These are phyloP conservation scores for Termitomyces sp. DNA, from an alignment of 1,284 basidiomycete genomes.

Conservation along the genomic window DNA sequence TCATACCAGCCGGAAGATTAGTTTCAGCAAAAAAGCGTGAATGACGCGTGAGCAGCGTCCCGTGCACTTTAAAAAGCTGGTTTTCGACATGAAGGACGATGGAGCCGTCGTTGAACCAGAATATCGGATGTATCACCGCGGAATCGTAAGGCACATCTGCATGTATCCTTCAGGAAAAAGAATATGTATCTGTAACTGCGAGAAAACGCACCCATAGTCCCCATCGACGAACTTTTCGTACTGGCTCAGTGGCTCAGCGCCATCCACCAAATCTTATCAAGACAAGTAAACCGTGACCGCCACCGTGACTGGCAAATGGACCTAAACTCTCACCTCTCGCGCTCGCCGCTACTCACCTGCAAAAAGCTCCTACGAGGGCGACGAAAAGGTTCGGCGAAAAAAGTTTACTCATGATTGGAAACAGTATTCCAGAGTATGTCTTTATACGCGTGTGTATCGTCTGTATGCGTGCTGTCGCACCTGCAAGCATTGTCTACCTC, in stretches of 20 bases:
- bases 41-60: conserved; percentile 45
- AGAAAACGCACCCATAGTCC: not conserved
- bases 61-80: conserved; percentile 49
- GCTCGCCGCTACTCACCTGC: not conserved
- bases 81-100: conserved; percentile 42
- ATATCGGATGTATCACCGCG: conserved; percentile 35
- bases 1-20: not conserved
- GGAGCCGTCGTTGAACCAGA: conserved; percentile 63
- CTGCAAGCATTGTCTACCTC: conserved; percentile 42
- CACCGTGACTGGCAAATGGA: not conserved
- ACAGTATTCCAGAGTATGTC: conserved; percentile 46
- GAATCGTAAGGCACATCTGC: not conserved
- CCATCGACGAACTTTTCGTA: not conserved
- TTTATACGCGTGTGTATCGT: conserved; percentile 47
- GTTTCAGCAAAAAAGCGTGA: conserved; percentile 35
- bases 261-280: not conserved
- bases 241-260: no score
- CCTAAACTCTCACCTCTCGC: not conserved
- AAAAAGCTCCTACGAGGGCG: not conserved
- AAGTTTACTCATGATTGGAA: conserved; percentile 36
- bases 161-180: not conserved
- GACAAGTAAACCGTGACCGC: not conserved
- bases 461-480: conserved; percentile 45
- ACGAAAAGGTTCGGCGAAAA: not conserved
- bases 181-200: not conserved